Evolutionary conservation across 305 asterid species (phyloP).

Genomic region (Ajuga reptans): DNA sequence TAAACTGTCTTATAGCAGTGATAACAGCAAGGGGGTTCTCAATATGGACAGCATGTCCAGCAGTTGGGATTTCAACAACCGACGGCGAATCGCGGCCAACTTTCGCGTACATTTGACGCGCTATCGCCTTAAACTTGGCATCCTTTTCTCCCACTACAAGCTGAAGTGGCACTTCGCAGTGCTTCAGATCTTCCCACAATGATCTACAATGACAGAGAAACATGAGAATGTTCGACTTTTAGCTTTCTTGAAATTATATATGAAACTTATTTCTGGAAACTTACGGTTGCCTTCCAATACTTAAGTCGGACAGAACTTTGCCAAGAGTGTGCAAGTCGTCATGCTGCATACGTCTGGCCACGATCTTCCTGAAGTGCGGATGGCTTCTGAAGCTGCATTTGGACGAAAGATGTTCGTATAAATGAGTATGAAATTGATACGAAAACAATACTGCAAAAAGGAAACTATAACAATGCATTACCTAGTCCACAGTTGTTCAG

Average conservation of each 20-base stretch:
- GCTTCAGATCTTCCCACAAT: conserved; percentile 80
- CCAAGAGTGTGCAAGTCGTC: conserved; percentile 61
- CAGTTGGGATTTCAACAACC: conserved; percentile 53
- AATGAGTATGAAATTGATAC: background rate
- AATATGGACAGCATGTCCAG: conserved; percentile 89
- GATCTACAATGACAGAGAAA: conserved; percentile 34
- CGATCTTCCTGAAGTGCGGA: conserved; percentile 57
- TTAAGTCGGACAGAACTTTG: conserved; percentile 54
- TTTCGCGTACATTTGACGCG: conserved; percentile 39
- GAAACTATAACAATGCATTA: conserved; percentile 22
- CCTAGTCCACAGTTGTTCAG: conserved; percentile 86
- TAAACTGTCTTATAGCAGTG: conserved; percentile 49
- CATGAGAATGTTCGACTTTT: background rate
- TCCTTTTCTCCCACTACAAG: conserved; percentile 78
- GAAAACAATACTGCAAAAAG: background rate
- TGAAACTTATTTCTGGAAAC: no score
- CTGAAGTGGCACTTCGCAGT: conserved; percentile 57
- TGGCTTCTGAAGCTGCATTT: conserved; percentile 69
- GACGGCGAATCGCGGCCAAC: conserved; percentile 28
- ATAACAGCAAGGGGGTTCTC: conserved; percentile 85
- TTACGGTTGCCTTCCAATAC: conserved; percentile 91
- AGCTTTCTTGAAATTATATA: no score
- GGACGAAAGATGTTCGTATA: conserved; percentile 1
- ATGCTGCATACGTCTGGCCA: conserved; percentile 51
- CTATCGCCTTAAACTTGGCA: conserved; percentile 65